Base-by-base conservation (phyloP, 2,329 filamentous ascomycete species). In the Chaetomium olivaceum region DNA sequence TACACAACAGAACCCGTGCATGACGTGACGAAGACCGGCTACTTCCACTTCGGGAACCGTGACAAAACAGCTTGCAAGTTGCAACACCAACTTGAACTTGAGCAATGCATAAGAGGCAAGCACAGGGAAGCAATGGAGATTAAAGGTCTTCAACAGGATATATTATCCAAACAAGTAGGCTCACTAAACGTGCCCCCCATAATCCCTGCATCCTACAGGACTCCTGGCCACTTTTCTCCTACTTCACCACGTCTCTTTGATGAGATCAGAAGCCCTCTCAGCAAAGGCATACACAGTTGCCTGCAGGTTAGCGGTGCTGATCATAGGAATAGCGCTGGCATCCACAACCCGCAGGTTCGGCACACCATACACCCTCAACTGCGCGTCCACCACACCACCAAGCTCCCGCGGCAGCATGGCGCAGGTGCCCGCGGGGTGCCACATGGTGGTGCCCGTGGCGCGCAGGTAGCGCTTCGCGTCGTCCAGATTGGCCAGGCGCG, bases 401-500 rank as follows among this genome's bases (percentile, higher is more conserved):
- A 21, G 16, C 4, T 1, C n/a, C 7, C 43, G 19, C 43, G 43
- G 43, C 43, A 48, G n/a, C 43, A 48, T 48, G 43, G 55, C 12
- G 16, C 39, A 43, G 14, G 2, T 43, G 14, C 39, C 39, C 39
- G 39, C 16, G 39, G 16, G 14, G 39, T 43, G 39, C 39, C 12
- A 16, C 39, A 19, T 19, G 39, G 14, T 2, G 12, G 16, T 43
- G 39, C 68, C 4, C 71, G 71, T 51, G 79, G 75, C 27, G 76
- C 50, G 50, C 59, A 61, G 23, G 33, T 54, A 73, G 25, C 76
- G 72, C 54, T 71, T 73, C 12, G 76, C 77, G 1, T 67, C 64
- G 14, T 79, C 77, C 2, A 78, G 58, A 14, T 71, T 70, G 54
- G 73, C 67, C 54, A 36, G 16, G 39, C 21, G 23, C 75, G 39